Evolutionary conservation across 139 green algal genomes (phyloP).

Genomic region (Deuterostichococcus epilithicus): DNA sequence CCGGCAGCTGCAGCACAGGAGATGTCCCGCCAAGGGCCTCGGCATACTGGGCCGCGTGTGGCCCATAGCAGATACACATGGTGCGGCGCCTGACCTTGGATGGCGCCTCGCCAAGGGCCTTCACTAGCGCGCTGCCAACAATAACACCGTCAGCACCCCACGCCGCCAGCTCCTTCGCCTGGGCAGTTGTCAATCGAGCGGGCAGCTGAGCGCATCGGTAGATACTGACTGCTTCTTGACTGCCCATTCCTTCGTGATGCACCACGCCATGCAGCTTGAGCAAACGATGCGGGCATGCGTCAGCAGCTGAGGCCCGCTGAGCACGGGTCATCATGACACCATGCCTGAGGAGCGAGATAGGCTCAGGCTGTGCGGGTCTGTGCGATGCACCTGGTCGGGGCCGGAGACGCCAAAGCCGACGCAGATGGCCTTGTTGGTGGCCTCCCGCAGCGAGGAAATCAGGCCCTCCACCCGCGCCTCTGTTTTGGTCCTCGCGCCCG

Average conservation of each 20-base stretch:
- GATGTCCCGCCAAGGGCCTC: neutral
- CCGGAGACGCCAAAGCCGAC: slow-evolving; percentile 96
- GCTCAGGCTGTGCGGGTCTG: neutral
- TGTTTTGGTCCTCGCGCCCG: slow-evolving; percentile 66
- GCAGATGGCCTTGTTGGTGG: slow-evolving; percentile 81
- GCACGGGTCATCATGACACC: neutral
- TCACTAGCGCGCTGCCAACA: slow-evolving; percentile 89
- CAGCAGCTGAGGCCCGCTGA: too few species aligned
- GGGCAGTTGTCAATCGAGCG: slow-evolving; percentile 6
- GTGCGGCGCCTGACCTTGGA: slow-evolving; percentile 19
- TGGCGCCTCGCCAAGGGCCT: slow-evolving; percentile 72
- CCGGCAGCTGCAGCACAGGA: neutral
- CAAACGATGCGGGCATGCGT: too few species aligned
- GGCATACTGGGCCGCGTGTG: neutral
- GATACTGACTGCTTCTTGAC: too few species aligned
- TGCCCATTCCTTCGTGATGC: too few species aligned
- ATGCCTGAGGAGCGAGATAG: neutral
- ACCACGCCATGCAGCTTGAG: too few species aligned
- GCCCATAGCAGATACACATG: neutral
- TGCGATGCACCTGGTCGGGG: slow-evolving; percentile 58
- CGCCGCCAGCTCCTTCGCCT: slow-evolving; percentile 71
- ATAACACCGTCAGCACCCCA: slow-evolving; percentile 98
- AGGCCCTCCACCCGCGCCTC: slow-evolving; percentile 75
- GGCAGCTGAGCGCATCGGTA: too few species aligned
- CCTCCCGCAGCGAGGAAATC: slow-evolving; percentile 62